Percentiles rank a stretch among this genome's conserved stretches.
Evolutionary conservation across 306 rosid species (phyloP).

Genomic region (Clitoria ternatea): DNA sequence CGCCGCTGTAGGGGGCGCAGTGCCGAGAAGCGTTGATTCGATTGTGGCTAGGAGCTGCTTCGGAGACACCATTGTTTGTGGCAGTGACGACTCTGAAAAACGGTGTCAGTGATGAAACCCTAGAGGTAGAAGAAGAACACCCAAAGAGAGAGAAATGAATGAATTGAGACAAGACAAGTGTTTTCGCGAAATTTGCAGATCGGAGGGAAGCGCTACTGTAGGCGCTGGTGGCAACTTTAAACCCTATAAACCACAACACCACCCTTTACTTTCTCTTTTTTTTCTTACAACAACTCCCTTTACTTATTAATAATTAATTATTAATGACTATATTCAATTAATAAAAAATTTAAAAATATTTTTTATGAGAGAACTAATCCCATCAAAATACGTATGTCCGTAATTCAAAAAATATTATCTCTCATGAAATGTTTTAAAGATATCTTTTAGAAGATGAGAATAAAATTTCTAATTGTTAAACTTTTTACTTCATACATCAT

Average conservation of each 20-base stretch:
- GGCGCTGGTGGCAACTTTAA: not conserved
- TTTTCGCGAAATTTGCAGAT: not conserved
- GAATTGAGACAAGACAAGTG: not conserved
- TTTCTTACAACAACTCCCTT: too few species aligned
- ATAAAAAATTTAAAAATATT: too few species aligned
- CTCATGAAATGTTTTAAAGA: too few species aligned
- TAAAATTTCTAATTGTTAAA: too few species aligned
- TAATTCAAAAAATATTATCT: too few species aligned
- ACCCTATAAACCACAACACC: not conserved
- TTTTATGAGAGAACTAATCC: too few species aligned
- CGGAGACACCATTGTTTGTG: constrained; percentile 60
- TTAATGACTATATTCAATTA: not conserved
- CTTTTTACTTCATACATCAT: too few species aligned
- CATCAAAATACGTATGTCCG: too few species aligned
- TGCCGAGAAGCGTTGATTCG: constrained; percentile 71
- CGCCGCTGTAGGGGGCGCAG: constrained; percentile 65
- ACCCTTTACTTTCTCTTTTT: too few species aligned
- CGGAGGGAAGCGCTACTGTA: not conserved
- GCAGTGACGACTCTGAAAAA: not conserved
- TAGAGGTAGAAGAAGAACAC: not conserved
- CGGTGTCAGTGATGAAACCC: constrained; percentile 17
- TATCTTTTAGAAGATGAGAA: too few species aligned
- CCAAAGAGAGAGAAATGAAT: not conserved
- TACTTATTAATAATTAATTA: too few species aligned
- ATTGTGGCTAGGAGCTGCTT: constrained; percentile 67